phyloP scores from a whole-genome alignment of 257 asterid genomes.

The Pogostemon cablin region DNA sequence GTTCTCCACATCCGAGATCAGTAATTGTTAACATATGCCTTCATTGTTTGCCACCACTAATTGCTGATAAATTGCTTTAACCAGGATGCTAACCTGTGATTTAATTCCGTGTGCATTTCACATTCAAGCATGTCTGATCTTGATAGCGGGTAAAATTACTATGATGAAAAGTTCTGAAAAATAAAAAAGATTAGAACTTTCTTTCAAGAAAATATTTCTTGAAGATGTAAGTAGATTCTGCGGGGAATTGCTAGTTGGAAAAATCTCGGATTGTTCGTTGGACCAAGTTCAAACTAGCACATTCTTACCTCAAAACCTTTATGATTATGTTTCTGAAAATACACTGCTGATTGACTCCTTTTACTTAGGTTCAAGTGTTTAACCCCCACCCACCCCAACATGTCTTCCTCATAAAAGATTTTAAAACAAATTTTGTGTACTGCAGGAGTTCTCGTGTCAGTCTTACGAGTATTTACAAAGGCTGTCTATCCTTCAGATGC shows the following conservation, averaged over 20 bases:
- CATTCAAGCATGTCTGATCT: conserved; percentile 20
- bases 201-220: conserved; percentile 3
- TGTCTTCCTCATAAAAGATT: conserved; percentile 11
- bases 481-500: conserved; percentile 83
- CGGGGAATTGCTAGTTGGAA: conserved; percentile 1
- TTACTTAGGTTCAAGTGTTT: neutral
- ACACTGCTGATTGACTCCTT: neutral
- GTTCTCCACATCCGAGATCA: neutral
- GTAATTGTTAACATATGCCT: conserved; percentile 9
- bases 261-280: neutral
- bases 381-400: neutral
- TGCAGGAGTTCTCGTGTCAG: conserved; percentile 89
- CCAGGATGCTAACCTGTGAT: neutral
- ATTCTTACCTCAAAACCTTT: conserved; percentile 1
- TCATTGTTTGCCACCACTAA: neutral
- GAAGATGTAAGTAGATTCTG: conserved; percentile 6
- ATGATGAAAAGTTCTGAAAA: neutral
- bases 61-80: conserved; percentile 17
- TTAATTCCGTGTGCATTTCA: conserved; percentile 1
- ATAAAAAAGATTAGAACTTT: neutral
- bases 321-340: conserved; percentile 15
- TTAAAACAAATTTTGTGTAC: conserved; percentile 21
- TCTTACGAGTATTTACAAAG: conserved; percentile 74
- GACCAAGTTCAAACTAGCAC: neutral
- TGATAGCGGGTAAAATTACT: neutral